Evolutionary conservation across 805 yeast genomes (phyloP).

Genomic region (Cyberlindnera euphorbiiphila): DNA sequence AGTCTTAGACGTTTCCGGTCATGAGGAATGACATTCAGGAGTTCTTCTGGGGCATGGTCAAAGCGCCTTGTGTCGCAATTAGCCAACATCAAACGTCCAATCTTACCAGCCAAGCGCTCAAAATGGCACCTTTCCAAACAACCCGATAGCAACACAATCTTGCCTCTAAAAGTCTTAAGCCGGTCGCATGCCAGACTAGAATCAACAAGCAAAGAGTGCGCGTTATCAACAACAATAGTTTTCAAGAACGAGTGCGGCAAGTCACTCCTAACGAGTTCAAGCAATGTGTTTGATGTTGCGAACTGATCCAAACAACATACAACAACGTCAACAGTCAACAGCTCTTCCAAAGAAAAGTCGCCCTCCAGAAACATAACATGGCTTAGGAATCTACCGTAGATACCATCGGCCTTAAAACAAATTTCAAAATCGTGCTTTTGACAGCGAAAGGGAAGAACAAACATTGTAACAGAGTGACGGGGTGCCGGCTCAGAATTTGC

Average conservation of each 20-base stretch:
- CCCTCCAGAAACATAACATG: background rate
- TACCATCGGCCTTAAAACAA: no score
- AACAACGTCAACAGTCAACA: background rate
- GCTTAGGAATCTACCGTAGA: no score
- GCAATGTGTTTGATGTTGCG: background rate
- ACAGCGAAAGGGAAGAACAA: background rate
- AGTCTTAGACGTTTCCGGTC: no score
- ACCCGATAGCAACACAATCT: background rate
- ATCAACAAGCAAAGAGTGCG: background rate
- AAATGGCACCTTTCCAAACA: background rate
- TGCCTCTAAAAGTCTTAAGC: background rate
- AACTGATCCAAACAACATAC: background rate
- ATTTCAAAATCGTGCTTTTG: background rate
- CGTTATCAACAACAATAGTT: background rate
- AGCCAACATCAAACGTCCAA: background rate
- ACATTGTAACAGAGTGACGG: background rate
- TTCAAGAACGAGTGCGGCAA: background rate
- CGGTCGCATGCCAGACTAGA: background rate
- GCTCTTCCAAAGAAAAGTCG: background rate
- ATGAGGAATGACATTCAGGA: background rate
- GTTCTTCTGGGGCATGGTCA: background rate
- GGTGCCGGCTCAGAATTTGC: background rate
- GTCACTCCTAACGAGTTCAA: background rate
- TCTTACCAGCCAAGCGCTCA: background rate
- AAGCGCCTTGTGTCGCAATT: background rate